Evolutionary conservation across 768 basidiomycete genomes (phyloP).

Genomic region (Mycena vulgaris): DNA sequence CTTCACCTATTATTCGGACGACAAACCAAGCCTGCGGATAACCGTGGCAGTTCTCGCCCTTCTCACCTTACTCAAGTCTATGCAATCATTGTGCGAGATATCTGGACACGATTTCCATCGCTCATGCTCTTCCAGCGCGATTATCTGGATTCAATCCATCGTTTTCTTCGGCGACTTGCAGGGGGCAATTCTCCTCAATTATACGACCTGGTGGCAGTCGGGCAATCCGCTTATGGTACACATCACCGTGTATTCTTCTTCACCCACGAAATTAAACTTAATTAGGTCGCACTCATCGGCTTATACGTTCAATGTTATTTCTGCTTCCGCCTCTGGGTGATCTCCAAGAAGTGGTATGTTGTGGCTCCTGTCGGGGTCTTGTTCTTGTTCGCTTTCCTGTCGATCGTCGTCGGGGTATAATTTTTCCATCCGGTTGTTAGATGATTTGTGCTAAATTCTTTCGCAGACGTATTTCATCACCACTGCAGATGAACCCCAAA

Average conservation of each 20-base stretch:
- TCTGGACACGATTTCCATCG: neutral
- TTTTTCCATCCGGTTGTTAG: neutral
- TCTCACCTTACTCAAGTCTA: neutral
- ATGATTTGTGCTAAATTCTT: neutral
- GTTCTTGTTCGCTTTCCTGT: conserved; percentile 47
- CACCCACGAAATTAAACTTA: neutral
- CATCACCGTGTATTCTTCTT: neutral
- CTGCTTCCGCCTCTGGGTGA: conserved; percentile 48
- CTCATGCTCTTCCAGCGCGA: conserved; percentile 1
- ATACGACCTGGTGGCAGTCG: conserved; percentile 1
- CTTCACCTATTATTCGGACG: no score
- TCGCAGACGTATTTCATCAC: conserved; percentile 2
- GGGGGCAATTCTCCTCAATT: neutral
- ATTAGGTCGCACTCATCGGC: conserved; percentile 49
- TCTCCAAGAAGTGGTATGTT: conserved; percentile 44
- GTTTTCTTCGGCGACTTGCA: neutral
- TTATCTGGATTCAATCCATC: neutral
- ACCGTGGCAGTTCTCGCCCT: neutral
- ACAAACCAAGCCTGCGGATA: neutral
- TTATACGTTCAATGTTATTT: conserved; percentile 52
- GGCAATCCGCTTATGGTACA: conserved; percentile 44
- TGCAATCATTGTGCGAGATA: neutral
- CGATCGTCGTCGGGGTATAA: conserved; percentile 47
- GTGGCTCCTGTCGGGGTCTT: conserved; percentile 41
- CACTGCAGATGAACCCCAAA: neutral